Evolutionary conservation across 768 basidiomycete species (phyloP).

Genomic region (Lactarius deliciosus): DNA sequence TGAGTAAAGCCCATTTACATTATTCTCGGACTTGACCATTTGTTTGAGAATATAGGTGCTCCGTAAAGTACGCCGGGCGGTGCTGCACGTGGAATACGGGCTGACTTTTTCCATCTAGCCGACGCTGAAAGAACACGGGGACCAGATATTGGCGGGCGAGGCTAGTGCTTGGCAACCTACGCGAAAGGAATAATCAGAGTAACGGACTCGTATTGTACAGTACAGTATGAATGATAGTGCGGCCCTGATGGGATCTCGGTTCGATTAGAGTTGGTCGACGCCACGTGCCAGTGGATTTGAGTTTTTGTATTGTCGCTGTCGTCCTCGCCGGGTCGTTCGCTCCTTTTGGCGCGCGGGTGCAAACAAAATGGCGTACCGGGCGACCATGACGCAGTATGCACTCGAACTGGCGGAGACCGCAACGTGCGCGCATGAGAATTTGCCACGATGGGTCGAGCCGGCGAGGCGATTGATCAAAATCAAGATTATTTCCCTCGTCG

Average conservation of each 20-base stretch:
- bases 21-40: neutral
- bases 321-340: neutral
- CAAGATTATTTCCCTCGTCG: neutral
- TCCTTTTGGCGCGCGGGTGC: neutral
- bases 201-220: neutral
- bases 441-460: neutral
- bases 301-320: neutral
- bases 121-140: constrained; percentile 52
- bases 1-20: constrained; percentile 6
- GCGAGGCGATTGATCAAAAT: neutral
- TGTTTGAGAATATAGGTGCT: constrained; percentile 10
- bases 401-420: neutral
- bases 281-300: constrained; percentile 3
- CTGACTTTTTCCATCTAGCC: constrained; percentile 32
- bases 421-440: neutral
- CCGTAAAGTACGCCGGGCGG: constrained; percentile 22
- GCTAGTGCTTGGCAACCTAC: constrained; percentile 29
- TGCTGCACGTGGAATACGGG: neutral
- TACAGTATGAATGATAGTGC: neutral
- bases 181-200: constrained; percentile 10
- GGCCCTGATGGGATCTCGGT: neutral
- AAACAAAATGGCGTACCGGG: neutral
- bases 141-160: constrained; percentile 53
- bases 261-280: neutral
- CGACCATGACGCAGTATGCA: neutral